Base-by-base conservation (phyloP, 495 filamentous ascomycete species). In the Trichoderma erinaceum region DNA sequence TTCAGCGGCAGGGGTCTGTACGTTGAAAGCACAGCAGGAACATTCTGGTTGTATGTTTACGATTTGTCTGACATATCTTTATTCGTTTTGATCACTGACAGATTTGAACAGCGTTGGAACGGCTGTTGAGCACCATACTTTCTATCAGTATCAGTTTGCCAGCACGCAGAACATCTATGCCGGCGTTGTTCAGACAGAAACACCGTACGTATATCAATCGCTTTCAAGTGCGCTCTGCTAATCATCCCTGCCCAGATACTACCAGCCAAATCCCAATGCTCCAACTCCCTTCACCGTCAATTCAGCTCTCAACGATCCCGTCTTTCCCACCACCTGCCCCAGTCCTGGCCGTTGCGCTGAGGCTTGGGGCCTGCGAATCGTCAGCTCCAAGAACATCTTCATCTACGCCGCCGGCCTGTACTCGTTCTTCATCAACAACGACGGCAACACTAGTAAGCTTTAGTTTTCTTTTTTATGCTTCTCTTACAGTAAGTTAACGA, bases 101-200 rank as follows among this genome's bases (percentile, higher is more conserved):
- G 18, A n/a, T 16, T n/a, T 11, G 1, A 3, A 56, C 21, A 56
- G 50, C 10, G 50, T 56, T 8, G 50, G 78, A 25, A 77, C 75
- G 2, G 75, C 79, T 68, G 74, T 83, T 73, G 92, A 96, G 77
- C 92, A 96, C 71, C 85, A 89, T 73, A 79, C 83, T 5, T 79
- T 91, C 6, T 93, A 92, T 73, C 88, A 96, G 74, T 96, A 94
- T 78, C 88, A 92, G 70, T 80, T 96, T 68, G 78, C 81, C 46
- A 82, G 83, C 61, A 88, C 90, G 3, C 76, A 82, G 50, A 84
- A 88, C 50, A 77, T 93, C 50, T 87, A 85, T 72, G 86, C 85
- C 71, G 89, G 89, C 12, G 85, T 89, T 71, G 88, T 93, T 68
- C 92, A 96, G 71, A 91, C 90, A 23, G 92, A 96, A 75, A 90